phyloP scores from a whole-genome alignment of 805 yeast genomes.

The Sugiyamaella americana region DNA sequence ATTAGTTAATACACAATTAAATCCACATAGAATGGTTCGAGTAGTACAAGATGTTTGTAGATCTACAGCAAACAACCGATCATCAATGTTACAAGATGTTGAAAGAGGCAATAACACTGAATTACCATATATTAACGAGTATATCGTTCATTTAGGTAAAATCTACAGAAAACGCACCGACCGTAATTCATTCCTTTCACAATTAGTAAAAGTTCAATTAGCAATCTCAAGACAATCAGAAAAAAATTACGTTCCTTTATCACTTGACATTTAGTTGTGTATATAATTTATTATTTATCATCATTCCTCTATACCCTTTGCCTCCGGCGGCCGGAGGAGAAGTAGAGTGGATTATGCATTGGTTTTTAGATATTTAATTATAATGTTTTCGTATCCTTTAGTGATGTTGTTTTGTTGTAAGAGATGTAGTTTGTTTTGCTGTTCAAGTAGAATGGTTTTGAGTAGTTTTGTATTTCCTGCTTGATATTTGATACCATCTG shows the following conservation, averaged over 20 bases:
- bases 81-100: constrained; percentile 70
- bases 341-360: too few species aligned
- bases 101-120: constrained; percentile 56
- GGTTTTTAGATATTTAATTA: too few species aligned
- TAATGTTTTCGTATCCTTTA: too few species aligned
- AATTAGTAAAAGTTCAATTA: constrained; percentile 39
- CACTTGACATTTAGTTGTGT: background rate
- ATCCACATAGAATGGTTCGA: constrained; percentile 31
- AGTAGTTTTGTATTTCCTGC: too few species aligned
- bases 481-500: constrained; percentile 8
- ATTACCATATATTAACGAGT: constrained; percentile 80
- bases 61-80: constrained; percentile 51
- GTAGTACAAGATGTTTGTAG: constrained; percentile 38
- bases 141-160: constrained; percentile 51
- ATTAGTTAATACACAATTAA: constrained; percentile 13
- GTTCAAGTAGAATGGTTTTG: too few species aligned
- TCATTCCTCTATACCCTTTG: too few species aligned
- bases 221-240: constrained; percentile 3
- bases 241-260: constrained; percentile 5
- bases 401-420: too few species aligned
- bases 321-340: background rate
- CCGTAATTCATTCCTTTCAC: constrained; percentile 40
- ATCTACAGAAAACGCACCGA: constrained; percentile 40
- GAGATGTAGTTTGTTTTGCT: too few species aligned
- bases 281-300: too few species aligned